Base-by-base conservation (phyloP, 1,139 yeast genomes). In the Ashbya aceris region DNA sequence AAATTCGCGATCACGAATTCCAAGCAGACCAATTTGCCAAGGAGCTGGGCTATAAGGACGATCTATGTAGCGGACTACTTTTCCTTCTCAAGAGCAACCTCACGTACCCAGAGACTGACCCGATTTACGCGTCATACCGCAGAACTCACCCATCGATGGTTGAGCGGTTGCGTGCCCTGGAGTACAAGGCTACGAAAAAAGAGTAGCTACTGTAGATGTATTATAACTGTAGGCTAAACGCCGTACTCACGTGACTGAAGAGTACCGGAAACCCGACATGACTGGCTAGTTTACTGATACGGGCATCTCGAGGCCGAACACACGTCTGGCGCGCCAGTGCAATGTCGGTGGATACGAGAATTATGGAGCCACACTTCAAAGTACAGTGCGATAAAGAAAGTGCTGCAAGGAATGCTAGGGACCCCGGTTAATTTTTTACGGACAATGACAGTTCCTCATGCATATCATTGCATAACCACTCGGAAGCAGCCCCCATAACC, bases 1-100 rank as follows among this genome's bases (percentile, higher is more conserved):
- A 85, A 45, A 77, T 89, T n/a, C 82, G 98, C 73, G 77, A 78
- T 55, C 83, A 82, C 54, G 98, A 91, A 67, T 91, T 80, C 57
- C 87, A 91, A 65, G 98, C 98, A 17, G 97, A 89, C 61, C 77
- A 73, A 43, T 89, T 75, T 59, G 96, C 97, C 8, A 77, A 75
- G 45, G 68, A 72, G 41, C 74, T 79, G 51, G 95, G 94, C 27
- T 80, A 79, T 58, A 71, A 83, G 7, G 70, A 73, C 30, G 80
- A 79, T 42, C 74, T 91, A 60, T 74, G 83, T 41, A 70, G 70
- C 45, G 80, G 96, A 1, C 73, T 91, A 58, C 79, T 85, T 58
- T 78, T 74, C 49, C 68, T 91, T 51, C 83, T 82, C 55, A 77
- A 78, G 51, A 84, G 85, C 60, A 89, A 91, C 64, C 73, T 91